Evolutionary conservation across 164 flowering plant genomes (phyloP), one percentile per base, ranked within the genome.

Genomic region (Piper longum): DNA sequence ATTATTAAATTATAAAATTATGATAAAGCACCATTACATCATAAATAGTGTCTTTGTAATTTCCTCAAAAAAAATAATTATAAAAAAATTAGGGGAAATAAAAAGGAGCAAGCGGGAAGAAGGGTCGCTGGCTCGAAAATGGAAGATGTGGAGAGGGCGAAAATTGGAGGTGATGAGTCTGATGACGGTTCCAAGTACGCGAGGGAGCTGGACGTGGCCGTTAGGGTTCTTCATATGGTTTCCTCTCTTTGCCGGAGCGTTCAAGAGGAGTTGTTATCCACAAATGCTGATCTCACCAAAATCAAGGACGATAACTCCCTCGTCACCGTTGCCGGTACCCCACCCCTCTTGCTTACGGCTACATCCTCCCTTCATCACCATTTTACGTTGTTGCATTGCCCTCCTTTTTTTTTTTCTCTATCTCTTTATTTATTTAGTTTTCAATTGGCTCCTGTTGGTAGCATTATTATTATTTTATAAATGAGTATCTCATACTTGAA

Each of bases 261-360:
- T 44, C 90, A 87, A 58, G 74, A 74, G 9, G 64, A 72, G 56
- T 76, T 85, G 75, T 60, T 83, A 70, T 67, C 78, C 42, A 67
- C 69, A 62, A 71, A 19, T 64, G 59, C 59, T 16, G 67, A 67
- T 39, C 80, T 67, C 54, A 79, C 83, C 59, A 73, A 76, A 57
- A 77, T 88, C 43, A 82, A 87, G 72, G 90, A 83, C 12, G 95
- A 83, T 59, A 55, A 80, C 72, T 85, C 90, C 54, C 88, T 78
- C 60, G 88, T 87, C 61, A 87, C 88, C 42, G 79, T 87, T 68
- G 90, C 88, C 41, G 93, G 89, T 86, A 69, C 52, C 14, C 52
- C 14, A 48, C 11, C 14, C 52, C 52, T 48, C 52, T 12, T 8
- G 52, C 52, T 9, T 48, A 2, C 12, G 9, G 14, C 14, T 12